These are phyloP conservation scores for Uronychia binucleata DNA, from an alignment of 73 alveolate species.

Conservation along the genomic window DNA sequence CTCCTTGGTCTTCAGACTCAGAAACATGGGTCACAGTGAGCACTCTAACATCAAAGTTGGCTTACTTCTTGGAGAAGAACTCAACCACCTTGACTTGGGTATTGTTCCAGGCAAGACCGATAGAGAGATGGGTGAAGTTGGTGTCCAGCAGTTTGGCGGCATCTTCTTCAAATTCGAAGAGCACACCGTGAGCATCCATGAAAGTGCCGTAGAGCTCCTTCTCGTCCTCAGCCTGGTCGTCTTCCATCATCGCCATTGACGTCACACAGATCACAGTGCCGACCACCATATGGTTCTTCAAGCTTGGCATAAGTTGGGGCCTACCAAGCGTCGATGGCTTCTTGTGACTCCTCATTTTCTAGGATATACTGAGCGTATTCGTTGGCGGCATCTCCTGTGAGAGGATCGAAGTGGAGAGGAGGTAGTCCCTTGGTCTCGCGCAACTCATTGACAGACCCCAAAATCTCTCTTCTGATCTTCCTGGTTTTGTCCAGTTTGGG, in stretches of 20 bases:
- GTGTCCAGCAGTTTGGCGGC: slow-evolving; percentile 69
- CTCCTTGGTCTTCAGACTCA: slow-evolving; percentile 80
- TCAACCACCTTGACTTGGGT: slow-evolving; percentile 88
- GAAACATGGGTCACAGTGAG: slow-evolving; percentile 67
- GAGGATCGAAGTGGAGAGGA: slow-evolving; percentile 19
- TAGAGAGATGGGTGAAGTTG: slow-evolving; percentile 84
- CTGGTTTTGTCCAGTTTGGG: slow-evolving; percentile 68
- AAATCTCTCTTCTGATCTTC: slow-evolving; percentile 61
- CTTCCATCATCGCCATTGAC: slow-evolving; percentile 54
- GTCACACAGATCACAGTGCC: slow-evolving; percentile 34
- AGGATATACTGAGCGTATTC: slow-evolving; percentile 59
- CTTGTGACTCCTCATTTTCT: too few relatives aligned
- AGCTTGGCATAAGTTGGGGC: slow-evolving; percentile 22
- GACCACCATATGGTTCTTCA: slow-evolving; percentile 30
- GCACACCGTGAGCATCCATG: slow-evolving; percentile 87
- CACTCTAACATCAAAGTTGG: slow-evolving; percentile 3
- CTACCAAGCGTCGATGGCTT: slow-evolving; percentile 38
- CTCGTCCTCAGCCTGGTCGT: slow-evolving; percentile 53
- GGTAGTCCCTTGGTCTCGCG: slow-evolving; percentile 45
- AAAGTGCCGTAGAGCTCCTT: slow-evolving; percentile 76
- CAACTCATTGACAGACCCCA: slow-evolving; percentile 43
- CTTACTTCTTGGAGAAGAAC: slow-evolving; percentile 72
- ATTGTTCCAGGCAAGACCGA: slow-evolving; percentile 94
- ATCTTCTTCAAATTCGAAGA: slow-evolving; percentile 82
- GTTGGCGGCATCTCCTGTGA: slow-evolving; percentile 46